These are phyloP conservation scores for Cordyceps sp. DNA, from an alignment of 2,329 filamentous ascomycete genomes.

Conservation along the genomic window DNA sequence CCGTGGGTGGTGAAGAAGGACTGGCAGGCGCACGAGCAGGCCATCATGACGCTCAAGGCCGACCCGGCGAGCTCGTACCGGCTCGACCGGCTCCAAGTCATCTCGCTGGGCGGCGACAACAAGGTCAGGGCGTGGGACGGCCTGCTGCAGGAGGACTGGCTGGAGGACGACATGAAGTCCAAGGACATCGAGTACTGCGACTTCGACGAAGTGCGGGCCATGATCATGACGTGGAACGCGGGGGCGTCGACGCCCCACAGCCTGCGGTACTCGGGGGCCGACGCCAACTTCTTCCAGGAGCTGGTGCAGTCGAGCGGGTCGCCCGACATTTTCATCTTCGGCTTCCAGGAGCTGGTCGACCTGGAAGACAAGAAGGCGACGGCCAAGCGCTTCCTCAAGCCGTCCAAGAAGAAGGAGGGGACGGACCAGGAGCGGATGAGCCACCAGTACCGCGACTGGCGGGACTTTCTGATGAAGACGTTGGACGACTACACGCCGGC, in stretches of 20 bases:
- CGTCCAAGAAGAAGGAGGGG: constrained; percentile 66
- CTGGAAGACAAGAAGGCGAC: constrained; percentile 94
- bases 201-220: constrained; percentile 65
- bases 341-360: constrained; percentile 96
- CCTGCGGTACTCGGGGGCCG: constrained; percentile 51
- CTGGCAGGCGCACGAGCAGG: constrained; percentile 79
- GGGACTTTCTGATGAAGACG: constrained; percentile 69
- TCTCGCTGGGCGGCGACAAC: constrained; percentile 78
- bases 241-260: constrained; percentile 86
- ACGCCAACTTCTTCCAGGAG: constrained; percentile 65
- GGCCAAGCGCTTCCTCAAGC: constrained; percentile 86
- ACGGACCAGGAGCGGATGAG: constrained; percentile 84
- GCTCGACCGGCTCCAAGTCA: constrained; percentile 66
- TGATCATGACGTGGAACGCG: constrained; percentile 91
- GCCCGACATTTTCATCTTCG: constrained; percentile 86
- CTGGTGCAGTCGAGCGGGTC: constrained; percentile 60
- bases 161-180: constrained; percentile 78
- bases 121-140: constrained; percentile 81
- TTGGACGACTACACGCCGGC: constrained; percentile 71
- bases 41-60: constrained; percentile 59
- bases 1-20: constrained; percentile 90
- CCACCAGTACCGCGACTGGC: constrained; percentile 93
- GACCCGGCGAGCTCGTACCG: constrained; percentile 77
- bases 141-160: constrained; percentile 80
- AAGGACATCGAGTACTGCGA: constrained; percentile 70